Percentiles rank a stretch among this genome's conserved stretches.
phyloP scores from a whole-genome alignment of 192 early-diverging fungal species.

The Fimicolochytrium jonesii region DNA sequence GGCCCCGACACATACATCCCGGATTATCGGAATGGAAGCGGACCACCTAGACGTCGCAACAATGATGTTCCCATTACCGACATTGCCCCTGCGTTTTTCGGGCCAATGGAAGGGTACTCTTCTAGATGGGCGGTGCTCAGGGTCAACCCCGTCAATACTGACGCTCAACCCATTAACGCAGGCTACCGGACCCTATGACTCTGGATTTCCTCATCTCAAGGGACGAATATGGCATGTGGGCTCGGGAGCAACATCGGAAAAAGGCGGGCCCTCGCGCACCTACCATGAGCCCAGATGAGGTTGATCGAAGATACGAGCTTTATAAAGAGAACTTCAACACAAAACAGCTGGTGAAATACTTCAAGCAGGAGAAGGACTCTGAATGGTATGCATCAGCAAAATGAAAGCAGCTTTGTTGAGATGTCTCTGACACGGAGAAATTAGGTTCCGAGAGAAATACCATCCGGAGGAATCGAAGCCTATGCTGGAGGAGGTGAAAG shows the following conservation, averaged over 20 bases:
- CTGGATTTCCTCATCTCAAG: slow-evolving; percentile 68
- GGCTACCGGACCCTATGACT: slow-evolving; percentile 50
- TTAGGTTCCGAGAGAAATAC: slow-evolving; percentile 82
- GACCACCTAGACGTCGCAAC: not conserved
- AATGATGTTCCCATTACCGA: too few species aligned
- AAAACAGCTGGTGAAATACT: slow-evolving; percentile 68
- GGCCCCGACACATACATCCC: slow-evolving; percentile 5
- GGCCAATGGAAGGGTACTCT: too few species aligned
- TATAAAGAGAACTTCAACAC: slow-evolving; percentile 77
- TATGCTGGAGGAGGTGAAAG: slow-evolving; percentile 47
- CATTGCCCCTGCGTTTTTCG: too few species aligned
- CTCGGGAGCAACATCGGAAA: slow-evolving; percentile 11
- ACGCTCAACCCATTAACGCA: not conserved
- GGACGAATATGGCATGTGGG: slow-evolving; percentile 24
- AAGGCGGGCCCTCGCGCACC: not conserved
- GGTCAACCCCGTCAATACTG: too few species aligned
- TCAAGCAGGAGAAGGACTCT: slow-evolving; percentile 67
- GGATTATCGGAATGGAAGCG: not conserved
- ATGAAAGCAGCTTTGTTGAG: too few species aligned
- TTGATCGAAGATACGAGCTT: slow-evolving; percentile 70
- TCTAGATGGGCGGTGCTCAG: too few species aligned
- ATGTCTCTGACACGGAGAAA: not conserved
- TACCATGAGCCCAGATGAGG: slow-evolving; percentile 72
- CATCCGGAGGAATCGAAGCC: slow-evolving; percentile 67
- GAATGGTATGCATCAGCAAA: slow-evolving; percentile 68